phyloP scores from a whole-genome alignment of 1,284 basidiomycete species.

The Leccinum holopus region DNA sequence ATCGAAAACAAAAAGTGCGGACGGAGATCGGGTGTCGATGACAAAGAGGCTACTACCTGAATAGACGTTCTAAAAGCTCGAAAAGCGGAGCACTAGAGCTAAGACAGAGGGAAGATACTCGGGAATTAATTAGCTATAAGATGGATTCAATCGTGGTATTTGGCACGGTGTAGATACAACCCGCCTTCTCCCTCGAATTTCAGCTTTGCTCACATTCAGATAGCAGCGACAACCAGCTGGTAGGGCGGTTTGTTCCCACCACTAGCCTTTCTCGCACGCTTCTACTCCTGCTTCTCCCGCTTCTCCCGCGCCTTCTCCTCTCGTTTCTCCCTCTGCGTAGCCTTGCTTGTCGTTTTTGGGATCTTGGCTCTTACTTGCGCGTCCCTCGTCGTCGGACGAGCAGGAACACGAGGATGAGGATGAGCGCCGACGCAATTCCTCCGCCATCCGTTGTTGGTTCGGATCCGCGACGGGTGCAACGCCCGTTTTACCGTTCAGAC shows the following conservation, averaged over 20 bases:
- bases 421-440: constrained; percentile 6
- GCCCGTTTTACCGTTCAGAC: constrained; percentile 28
- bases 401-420: not conserved
- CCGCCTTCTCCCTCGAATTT: too few relatives aligned
- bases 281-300: constrained; percentile 11
- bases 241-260: constrained; percentile 26
- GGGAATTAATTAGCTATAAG: too few relatives aligned
- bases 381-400: constrained; percentile 6
- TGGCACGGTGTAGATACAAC: too few relatives aligned
- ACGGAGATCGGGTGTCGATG: too few relatives aligned
- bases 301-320: constrained; percentile 1
- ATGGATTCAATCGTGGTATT: too few relatives aligned
- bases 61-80: too few relatives aligned
- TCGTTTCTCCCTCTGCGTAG: constrained; percentile 8
- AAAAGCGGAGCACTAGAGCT: too few relatives aligned
- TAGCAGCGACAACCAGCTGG: constrained; percentile 22
- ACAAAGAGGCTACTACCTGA: too few relatives aligned
- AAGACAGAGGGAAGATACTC: too few relatives aligned
- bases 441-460: constrained; percentile 21
- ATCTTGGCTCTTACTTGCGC: not conserved
- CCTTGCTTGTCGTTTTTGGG: constrained; percentile 10
- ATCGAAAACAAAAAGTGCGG: too few relatives aligned
- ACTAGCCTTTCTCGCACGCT: constrained; percentile 11
- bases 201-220: not conserved
- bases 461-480: constrained; percentile 22